Percentiles rank a stretch among this genome's conserved stretches.
Conservation (phyloP, 148 eudicot genomes). For the Cornus suecica region DNA sequence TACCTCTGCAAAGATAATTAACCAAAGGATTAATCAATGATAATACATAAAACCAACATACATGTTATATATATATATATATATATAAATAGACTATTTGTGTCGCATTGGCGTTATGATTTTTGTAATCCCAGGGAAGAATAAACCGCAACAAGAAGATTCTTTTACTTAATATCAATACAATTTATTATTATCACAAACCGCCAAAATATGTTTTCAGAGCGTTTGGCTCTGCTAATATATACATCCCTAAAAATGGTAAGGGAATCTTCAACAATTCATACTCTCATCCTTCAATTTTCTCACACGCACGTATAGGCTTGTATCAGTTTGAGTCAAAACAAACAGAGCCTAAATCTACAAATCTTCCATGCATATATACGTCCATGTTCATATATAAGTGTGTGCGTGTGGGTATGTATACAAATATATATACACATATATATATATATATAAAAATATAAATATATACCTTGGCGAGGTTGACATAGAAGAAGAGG, state of each 20-base stretch:
- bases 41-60: background rate
- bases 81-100: too few relatives aligned
- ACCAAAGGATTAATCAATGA: background rate
- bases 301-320: background rate
- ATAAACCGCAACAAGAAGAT: background rate
- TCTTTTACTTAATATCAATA: background rate
- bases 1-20: slow-evolving; percentile 43
- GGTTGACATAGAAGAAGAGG: slow-evolving; percentile 69
- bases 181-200: background rate
- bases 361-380: too few relatives aligned
- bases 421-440: background rate
- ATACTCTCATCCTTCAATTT: background rate
- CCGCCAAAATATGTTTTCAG: background rate
- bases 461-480: slow-evolving; percentile 42
- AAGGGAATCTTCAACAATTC: background rate
- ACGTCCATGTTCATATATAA: too few relatives aligned
- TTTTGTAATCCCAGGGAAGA: background rate
- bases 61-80: background rate
- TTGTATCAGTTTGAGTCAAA: background rate
- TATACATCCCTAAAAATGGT: background rate
- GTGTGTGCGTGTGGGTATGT: too few relatives aligned
- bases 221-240: background rate
- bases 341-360: background rate
- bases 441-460: background rate
- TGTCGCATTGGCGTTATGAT: too few relatives aligned